phyloP scores from a whole-genome alignment of 2,329 filamentous ascomycete genomes.

The Fusarium falciforme region DNA sequence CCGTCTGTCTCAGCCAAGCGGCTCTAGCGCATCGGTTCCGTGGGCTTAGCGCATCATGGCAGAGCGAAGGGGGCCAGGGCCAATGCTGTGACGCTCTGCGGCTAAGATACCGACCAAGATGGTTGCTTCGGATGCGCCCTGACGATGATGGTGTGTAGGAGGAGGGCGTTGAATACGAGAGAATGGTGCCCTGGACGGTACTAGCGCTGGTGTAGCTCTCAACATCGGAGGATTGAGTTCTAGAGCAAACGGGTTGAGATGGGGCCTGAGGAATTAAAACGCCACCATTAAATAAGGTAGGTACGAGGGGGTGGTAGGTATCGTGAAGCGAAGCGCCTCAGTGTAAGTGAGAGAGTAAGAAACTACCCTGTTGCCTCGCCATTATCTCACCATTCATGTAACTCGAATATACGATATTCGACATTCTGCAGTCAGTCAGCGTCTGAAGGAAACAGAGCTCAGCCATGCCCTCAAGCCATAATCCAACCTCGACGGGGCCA shows the following conservation, averaged over 20 bases:
- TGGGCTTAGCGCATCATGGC: conserved; percentile 26
- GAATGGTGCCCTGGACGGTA: conserved; percentile 24
- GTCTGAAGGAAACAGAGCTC: background rate
- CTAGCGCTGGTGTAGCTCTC: background rate
- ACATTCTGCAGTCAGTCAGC: background rate
- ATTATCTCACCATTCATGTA: background rate
- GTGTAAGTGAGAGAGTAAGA: background rate
- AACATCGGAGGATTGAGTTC: conserved; percentile 20
- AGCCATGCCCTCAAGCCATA: conserved; percentile 11
- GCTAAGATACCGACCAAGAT: conserved; percentile 20
- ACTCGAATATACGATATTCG: background rate
- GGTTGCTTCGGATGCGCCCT: conserved; percentile 15
- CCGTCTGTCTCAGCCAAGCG: conserved; percentile 21
- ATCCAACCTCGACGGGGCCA: conserved; percentile 22
- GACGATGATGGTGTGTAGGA: conserved; percentile 27
- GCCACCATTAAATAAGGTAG: background rate
- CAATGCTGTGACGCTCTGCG: conserved; percentile 21
- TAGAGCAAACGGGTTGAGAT: conserved; percentile 14
- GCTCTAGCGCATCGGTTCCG: conserved; percentile 32
- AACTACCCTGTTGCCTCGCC: background rate
- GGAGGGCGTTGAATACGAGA: conserved; percentile 42
- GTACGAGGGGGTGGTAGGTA: background rate
- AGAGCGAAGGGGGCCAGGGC: conserved; percentile 6
- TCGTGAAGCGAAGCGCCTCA: background rate
- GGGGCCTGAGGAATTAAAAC: conserved; percentile 24